Evolutionary conservation across 2,329 filamentous ascomycete genomes (phyloP).

Genomic region (Fusarium sp.): DNA sequence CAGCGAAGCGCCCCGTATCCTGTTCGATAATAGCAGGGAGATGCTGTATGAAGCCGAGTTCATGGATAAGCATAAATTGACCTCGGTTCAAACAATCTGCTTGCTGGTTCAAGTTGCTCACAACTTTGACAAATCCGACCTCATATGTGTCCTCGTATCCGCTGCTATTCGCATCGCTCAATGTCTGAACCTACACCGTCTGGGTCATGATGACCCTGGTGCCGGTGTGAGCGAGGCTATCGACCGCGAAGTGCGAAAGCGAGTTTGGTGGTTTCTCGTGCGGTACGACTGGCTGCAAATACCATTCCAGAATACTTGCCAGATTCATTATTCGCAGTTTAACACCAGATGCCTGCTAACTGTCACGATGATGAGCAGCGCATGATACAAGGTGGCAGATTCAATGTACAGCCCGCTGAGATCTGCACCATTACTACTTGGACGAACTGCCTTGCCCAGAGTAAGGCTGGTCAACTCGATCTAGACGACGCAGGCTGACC

Average conservation of each 20-base stretch:
- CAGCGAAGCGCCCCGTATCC: rapidly evolving
- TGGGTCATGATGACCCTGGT: neutral
- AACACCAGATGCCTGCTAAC: neutral
- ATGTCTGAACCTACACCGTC: neutral
- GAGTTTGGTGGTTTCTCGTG: slow-evolving; percentile 1
- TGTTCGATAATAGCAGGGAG: neutral
- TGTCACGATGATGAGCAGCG: neutral
- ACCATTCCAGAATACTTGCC: neutral
- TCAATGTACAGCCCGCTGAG: neutral
- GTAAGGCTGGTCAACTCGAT: rapidly evolving
- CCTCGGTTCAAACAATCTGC: neutral
- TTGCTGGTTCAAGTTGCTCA: neutral
- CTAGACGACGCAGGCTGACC: neutral
- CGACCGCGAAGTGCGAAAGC: neutral
- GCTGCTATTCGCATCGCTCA: neutral
- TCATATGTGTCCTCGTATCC: neutral
- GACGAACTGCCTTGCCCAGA: neutral
- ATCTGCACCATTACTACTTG: neutral
- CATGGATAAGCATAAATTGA: slow-evolving; percentile 1
- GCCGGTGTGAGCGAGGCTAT: rapidly evolving
- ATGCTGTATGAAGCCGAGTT: neutral
- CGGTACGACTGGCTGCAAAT: slow-evolving; percentile 11
- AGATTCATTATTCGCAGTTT: neutral
- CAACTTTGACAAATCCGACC: neutral
- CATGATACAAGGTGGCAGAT: neutral